These are phyloP conservation scores for Macadamia tetraphylla DNA, from an alignment of 164 flowering plant species.

Conservation along the genomic window DNA sequence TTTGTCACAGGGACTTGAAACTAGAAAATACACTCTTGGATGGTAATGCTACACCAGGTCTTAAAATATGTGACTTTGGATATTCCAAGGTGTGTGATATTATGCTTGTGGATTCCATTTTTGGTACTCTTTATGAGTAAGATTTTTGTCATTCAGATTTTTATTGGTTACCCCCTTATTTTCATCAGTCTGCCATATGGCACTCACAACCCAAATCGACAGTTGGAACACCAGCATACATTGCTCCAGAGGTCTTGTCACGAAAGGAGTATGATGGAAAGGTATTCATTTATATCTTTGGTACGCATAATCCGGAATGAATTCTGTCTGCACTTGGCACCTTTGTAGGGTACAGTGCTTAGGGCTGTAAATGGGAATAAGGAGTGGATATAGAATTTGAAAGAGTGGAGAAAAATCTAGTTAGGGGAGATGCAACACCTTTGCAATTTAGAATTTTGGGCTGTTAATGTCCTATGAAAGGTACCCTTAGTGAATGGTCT, in stretches of 20 bases:
- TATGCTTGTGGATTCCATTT: not conserved
- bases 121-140: not conserved
- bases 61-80: conserved; percentile 61
- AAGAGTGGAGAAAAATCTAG: too few species aligned
- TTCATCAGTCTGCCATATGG: conserved; percentile 12
- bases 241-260: conserved; percentile 21
- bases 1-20: conserved; percentile 58
- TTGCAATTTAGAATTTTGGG: too few species aligned
- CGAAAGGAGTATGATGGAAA: conserved; percentile 23
- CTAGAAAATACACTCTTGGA: conserved; percentile 55
- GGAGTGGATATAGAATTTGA: too few species aligned
- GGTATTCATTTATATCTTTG: conserved; percentile 6
- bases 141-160: not conserved
- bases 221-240: conserved; percentile 25
- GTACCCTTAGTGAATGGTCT: too few species aligned
- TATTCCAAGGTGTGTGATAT: conserved; percentile 43
- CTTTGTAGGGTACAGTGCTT: too few species aligned
- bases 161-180: not conserved
- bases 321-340: too few species aligned
- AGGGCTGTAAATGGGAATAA: too few species aligned
- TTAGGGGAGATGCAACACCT: too few species aligned
- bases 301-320: too few species aligned
- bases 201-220: conserved; percentile 24
- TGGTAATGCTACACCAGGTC: conserved; percentile 45
- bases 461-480: too few species aligned